Evolutionary conservation across 495 filamentous ascomycete species (phyloP).

Genomic region (Tuber aestivum): DNA sequence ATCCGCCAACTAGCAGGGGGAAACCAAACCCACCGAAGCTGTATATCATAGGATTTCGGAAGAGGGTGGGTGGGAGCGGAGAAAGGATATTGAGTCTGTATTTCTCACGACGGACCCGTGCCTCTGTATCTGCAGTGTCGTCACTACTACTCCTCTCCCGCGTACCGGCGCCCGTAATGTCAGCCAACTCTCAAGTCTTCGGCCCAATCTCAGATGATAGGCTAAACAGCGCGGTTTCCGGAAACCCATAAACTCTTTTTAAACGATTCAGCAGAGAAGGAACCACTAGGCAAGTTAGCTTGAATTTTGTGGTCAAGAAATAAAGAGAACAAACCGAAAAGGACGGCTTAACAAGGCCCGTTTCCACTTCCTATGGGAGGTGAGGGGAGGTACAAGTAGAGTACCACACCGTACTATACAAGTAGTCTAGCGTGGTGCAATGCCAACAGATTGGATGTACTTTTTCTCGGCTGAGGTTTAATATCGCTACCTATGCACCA

Average conservation of each 20-base stretch:
- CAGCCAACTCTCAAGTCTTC: background rate
- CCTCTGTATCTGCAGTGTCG: background rate
- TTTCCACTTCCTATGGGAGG: too few species aligned
- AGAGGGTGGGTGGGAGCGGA: conserved; percentile 53
- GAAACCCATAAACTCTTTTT: too few species aligned
- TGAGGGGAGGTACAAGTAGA: too few species aligned
- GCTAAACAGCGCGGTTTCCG: background rate
- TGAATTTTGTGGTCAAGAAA: too few species aligned
- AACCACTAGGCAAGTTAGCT: too few species aligned
- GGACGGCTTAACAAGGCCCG: too few species aligned
- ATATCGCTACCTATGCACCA: too few species aligned
- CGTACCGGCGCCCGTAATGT: background rate
- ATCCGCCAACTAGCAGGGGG: conserved; percentile 54
- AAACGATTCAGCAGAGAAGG: too few species aligned
- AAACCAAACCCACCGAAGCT: conserved; percentile 69
- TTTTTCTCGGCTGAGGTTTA: too few species aligned
- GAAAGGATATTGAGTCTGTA: conserved; percentile 60
- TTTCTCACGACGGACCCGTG: background rate
- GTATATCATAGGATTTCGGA: conserved; percentile 56
- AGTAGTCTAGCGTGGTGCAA: background rate
- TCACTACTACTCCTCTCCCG: background rate
- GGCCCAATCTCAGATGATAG: background rate
- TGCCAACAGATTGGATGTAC: background rate
- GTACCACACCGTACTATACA: too few species aligned
- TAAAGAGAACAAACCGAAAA: too few species aligned